phyloP scores from a whole-genome alignment of 805 yeast species.

The Saturnispora galanensis region DNA sequence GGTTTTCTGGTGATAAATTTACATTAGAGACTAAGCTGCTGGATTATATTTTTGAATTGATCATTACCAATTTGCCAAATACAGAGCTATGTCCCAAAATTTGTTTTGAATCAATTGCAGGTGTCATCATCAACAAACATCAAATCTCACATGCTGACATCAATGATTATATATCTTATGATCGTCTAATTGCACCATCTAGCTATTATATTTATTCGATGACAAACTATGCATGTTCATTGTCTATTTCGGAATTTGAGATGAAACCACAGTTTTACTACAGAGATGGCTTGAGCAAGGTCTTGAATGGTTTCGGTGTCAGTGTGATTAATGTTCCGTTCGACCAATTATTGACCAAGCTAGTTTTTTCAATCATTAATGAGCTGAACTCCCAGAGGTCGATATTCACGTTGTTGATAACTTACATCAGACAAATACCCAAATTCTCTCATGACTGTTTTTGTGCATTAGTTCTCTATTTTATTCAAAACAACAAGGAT shows the following conservation, averaged over 20 bases:
- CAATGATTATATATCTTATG: conserved; percentile 20
- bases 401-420: conserved; percentile 27
- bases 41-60: conserved; percentile 21
- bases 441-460: conserved; percentile 22
- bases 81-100: conserved; percentile 16
- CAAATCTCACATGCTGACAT: conserved; percentile 14
- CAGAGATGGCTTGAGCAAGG: conserved; percentile 8
- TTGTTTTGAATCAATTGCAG: conserved; percentile 32
- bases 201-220: conserved; percentile 25
- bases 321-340: conserved; percentile 11
- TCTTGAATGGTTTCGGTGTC: conserved; percentile 14
- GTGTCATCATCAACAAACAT: conserved; percentile 28
- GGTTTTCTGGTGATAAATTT: conserved; percentile 13
- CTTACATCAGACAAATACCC: conserved; percentile 24
- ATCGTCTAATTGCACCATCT: conserved; percentile 12
- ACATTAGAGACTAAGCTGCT: conserved; percentile 17
- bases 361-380: conserved; percentile 27
- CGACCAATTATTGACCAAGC: conserved; percentile 24
- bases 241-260: conserved; percentile 23
- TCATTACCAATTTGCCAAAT: conserved; percentile 16
- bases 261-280: conserved; percentile 9
- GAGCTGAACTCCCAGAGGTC: conserved; percentile 25
- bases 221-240: conserved; percentile 27
- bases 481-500: conserved; percentile 15
- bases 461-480: conserved; percentile 22